These are phyloP conservation scores for Corrigiola litoralis DNA, from an alignment of 179 eudicot species.

Conservation along the genomic window DNA sequence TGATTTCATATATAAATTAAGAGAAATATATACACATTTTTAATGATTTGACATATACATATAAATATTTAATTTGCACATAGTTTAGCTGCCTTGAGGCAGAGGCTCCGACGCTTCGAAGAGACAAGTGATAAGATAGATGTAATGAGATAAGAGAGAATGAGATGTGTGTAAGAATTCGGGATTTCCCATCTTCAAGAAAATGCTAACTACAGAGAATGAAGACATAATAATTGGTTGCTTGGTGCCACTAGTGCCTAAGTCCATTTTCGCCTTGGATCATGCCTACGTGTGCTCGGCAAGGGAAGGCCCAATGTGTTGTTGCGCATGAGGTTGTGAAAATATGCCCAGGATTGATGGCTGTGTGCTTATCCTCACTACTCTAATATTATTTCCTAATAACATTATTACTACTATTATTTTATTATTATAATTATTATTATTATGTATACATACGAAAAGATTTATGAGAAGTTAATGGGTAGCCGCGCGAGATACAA, in stretches of 20 bases:
- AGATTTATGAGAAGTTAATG: too few relatives aligned
- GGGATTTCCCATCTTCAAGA: constrained; percentile 1
- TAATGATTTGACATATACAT: too few relatives aligned
- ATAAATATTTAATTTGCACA: too few relatives aligned
- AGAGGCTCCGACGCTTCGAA: neutral
- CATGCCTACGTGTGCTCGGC: neutral
- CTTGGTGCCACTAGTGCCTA: neutral
- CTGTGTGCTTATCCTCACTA: neutral
- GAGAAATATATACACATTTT: too few relatives aligned
- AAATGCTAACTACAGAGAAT: constrained; percentile 6
- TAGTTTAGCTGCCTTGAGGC: too few relatives aligned
- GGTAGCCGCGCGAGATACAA: too few relatives aligned
- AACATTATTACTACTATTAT: neutral
- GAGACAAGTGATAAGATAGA: neutral
- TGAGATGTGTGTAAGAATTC: neutral
- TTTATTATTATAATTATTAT: neutral
- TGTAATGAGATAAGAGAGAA: neutral
- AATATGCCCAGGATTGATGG: neutral
- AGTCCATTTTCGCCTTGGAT: constrained; percentile 11
- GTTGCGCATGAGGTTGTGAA: neutral
- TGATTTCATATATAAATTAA: too few relatives aligned
- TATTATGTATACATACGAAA: too few relatives aligned
- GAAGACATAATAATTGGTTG: constrained; percentile 11
- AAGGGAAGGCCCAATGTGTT: constrained; percentile 7
- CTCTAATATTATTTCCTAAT: neutral